phyloP scores from a whole-genome alignment of 371 early-diverging fungal species.

The Mortierella sp. region DNA sequence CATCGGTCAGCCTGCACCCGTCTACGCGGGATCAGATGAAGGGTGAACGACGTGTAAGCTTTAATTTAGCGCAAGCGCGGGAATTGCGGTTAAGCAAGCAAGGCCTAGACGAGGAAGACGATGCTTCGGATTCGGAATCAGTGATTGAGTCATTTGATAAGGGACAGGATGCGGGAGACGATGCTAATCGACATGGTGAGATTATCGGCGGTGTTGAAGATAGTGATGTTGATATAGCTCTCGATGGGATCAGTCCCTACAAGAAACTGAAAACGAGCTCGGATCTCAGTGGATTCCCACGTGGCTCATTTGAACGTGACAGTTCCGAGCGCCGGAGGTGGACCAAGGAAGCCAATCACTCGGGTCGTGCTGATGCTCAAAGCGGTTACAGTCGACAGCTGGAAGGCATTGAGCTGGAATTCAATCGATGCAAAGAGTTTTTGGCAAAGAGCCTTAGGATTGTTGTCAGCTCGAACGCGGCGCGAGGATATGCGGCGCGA shows the following conservation, averaged over 20 bases:
- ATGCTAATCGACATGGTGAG: background rate
- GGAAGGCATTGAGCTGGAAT: conserved; percentile 41
- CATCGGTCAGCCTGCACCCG: too few species aligned
- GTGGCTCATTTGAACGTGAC: background rate
- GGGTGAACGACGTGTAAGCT: conserved; percentile 32
- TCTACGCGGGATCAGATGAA: background rate
- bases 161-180: conserved; percentile 6
- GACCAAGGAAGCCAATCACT: background rate
- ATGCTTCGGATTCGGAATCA: conserved; percentile 5
- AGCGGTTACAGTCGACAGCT: conserved; percentile 16
- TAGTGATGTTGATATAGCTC: conserved; percentile 14
- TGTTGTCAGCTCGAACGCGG: conserved; percentile 44
- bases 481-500: conserved; percentile 16
- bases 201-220: conserved; percentile 19
- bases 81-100: background rate
- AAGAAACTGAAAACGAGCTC: conserved; percentile 31
- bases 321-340: background rate
- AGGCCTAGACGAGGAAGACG: background rate
- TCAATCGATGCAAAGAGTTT: conserved; percentile 35
- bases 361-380: background rate
- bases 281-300: background rate
- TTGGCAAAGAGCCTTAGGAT: conserved; percentile 35
- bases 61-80: background rate
- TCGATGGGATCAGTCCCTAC: background rate
- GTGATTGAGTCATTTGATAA: conserved; percentile 10